phyloP scores from a whole-genome alignment of 2,329 filamentous ascomycete species.

The Colletotrichum sp. region DNA sequence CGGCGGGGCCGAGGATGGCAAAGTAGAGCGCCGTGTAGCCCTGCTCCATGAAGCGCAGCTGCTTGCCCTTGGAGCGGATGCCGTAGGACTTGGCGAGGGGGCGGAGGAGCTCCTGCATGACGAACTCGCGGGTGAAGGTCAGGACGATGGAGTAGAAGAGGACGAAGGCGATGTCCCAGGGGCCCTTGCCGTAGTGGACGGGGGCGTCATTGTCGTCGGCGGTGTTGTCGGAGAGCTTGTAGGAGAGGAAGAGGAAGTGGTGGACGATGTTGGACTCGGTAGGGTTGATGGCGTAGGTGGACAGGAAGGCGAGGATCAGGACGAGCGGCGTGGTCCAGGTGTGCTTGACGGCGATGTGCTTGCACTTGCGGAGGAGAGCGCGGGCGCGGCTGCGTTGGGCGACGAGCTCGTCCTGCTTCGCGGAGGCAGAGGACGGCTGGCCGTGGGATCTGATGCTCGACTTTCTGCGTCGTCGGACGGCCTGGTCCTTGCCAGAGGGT shows the following conservation, averaged over 20 bases:
- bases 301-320: slow-evolving; percentile 57
- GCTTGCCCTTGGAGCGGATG: slow-evolving; percentile 67
- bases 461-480: slow-evolving; percentile 17
- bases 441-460: slow-evolving; percentile 16
- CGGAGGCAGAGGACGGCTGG: neutral
- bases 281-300: slow-evolving; percentile 67
- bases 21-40: slow-evolving; percentile 78
- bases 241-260: slow-evolving; percentile 73
- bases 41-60: slow-evolving; percentile 77
- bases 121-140: slow-evolving; percentile 76
- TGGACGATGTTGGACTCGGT: slow-evolving; percentile 68
- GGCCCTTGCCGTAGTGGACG: slow-evolving; percentile 73
- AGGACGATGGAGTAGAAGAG: slow-evolving; percentile 74
- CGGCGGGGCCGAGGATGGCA: slow-evolving; percentile 68
- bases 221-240: slow-evolving; percentile 57
- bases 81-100: slow-evolving; percentile 65
- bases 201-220: slow-evolving; percentile 36
- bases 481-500: slow-evolving; percentile 4
- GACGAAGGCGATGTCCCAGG: slow-evolving; percentile 72
- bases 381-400: slow-evolving; percentile 17
- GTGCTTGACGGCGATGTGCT: slow-evolving; percentile 20
- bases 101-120: slow-evolving; percentile 73
- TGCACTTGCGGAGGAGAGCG: slow-evolving; percentile 17
- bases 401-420: slow-evolving; percentile 17
- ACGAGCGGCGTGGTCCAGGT: slow-evolving; percentile 58